A percentile compares a stretch with the other conserved stretches of the same genome.
Evolutionary conservation across 2,329 filamentous ascomycete species (phyloP).

Genomic region (Stagonosporopsis vannaccii): DNA sequence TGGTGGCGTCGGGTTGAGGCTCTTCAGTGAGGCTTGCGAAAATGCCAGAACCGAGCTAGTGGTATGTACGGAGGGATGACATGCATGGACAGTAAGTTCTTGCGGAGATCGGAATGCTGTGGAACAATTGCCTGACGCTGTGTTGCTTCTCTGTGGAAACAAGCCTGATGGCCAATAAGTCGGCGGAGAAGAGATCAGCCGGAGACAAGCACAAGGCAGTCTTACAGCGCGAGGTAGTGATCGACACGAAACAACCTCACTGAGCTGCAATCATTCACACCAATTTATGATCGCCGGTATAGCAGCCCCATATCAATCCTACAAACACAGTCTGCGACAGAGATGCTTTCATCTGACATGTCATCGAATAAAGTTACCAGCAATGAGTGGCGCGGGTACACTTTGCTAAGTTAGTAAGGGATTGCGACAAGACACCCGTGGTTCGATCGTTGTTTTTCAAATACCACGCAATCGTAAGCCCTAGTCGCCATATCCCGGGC

Average conservation of each 20-base stretch:
- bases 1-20: constrained; percentile 2
- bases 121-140: neutral
- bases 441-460: neutral
- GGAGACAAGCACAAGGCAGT: neutral
- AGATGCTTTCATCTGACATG: neutral
- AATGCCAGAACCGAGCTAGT: constrained; percentile 1
- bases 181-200: neutral
- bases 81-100: constrained; percentile 2
- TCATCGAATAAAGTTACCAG: neutral
- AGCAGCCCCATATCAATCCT: neutral
- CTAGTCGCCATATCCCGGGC: neutral
- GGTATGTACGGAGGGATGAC: constrained; percentile 10
- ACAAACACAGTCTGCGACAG: neutral
- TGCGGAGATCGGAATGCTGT: neutral
- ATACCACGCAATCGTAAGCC: constrained; percentile 1
- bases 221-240: neutral
- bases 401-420: constrained; percentile 12
- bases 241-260: neutral
- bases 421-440: constrained; percentile 3
- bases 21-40: neutral
- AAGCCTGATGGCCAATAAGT: neutral
- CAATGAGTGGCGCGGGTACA: constrained; percentile 7
- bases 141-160: neutral
- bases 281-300: neutral
- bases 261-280: neutral